Percentiles rank a stretch among this genome's conserved stretches.
These are phyloP conservation scores for Agrocybe praecox DNA, from an alignment of 768 basidiomycete genomes.

Conservation along the genomic window DNA sequence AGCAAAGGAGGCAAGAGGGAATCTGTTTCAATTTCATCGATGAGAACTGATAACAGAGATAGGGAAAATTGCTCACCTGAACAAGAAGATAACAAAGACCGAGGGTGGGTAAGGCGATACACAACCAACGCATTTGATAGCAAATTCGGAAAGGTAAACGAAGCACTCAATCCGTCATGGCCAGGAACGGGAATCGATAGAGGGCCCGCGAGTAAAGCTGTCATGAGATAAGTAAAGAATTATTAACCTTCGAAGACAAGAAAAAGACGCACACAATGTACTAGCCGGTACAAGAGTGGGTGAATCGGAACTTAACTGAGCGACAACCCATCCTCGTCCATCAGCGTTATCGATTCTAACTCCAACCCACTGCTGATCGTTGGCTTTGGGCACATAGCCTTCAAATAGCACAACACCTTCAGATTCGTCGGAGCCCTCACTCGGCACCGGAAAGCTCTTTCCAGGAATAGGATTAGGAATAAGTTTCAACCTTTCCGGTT, in stretches of 20 bases:
- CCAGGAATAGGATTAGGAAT: constrained; percentile 62
- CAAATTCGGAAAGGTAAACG: constrained; percentile 55
- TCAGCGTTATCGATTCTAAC: constrained; percentile 52
- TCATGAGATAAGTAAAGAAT: background rate
- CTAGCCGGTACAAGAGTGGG: constrained; percentile 32
- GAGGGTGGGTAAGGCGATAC: constrained; percentile 53
- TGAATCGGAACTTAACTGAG: constrained; percentile 44
- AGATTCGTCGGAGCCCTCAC: constrained; percentile 73
- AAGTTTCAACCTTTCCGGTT: constrained; percentile 55
- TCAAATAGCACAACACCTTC: constrained; percentile 74
- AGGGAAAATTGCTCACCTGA: constrained; percentile 26
- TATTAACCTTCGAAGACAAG: constrained; percentile 9
- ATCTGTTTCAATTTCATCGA: constrained; percentile 34
- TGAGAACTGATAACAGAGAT: constrained; percentile 1
- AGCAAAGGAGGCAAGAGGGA: constrained; percentile 66
- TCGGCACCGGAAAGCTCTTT: constrained; percentile 61
- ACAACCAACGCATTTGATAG: constrained; percentile 65
- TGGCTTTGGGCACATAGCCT: constrained; percentile 25
- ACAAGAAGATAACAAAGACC: constrained; percentile 31
- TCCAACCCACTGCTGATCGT: constrained; percentile 45
- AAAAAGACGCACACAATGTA: constrained; percentile 45
- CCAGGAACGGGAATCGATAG: constrained; percentile 35
- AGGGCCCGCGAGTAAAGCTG: constrained; percentile 43
- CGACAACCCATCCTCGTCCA: constrained; percentile 64
- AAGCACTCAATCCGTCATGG: constrained; percentile 36